Percentiles rank a stretch among this genome's conserved stretches.
phyloP scores from a whole-genome alignment of 2,329 filamentous ascomycete species.

The Trichoderma semiorbis region DNA sequence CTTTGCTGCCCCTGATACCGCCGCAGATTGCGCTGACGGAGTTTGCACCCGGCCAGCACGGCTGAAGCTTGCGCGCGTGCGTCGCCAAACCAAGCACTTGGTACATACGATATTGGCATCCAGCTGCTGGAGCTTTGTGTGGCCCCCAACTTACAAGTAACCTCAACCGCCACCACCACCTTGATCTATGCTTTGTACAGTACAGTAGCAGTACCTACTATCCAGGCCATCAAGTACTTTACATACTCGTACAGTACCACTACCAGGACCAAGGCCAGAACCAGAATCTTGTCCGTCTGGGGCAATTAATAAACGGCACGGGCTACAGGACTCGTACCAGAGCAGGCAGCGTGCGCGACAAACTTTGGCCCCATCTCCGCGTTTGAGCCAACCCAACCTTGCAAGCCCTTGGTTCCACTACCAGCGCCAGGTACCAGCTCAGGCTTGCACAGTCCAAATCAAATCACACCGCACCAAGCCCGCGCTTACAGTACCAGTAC shows the following conservation, averaged over 20 bases:
- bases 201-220: not conserved
- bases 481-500: slow-evolving; percentile 5
- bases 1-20: slow-evolving; percentile 9
- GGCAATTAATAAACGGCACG: not conserved
- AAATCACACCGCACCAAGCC: slow-evolving; percentile 12
- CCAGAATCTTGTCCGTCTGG: not conserved
- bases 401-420: slow-evolving; percentile 19
- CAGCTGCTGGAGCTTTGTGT: not conserved
- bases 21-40: slow-evolving; percentile 3
- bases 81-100: not conserved
- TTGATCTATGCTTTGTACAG: not conserved
- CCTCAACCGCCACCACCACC: not conserved
- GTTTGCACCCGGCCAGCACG: slow-evolving; percentile 4
- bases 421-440: slow-evolving; percentile 10
- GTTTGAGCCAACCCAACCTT: slow-evolving; percentile 14
- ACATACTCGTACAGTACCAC: not conserved
- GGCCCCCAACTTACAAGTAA: not conserved
- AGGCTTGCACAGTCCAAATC: slow-evolving; percentile 2
- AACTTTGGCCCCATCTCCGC: slow-evolving; percentile 21
- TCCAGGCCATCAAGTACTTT: not conserved
- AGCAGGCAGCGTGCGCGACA: slow-evolving; percentile 15
- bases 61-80: not conserved
- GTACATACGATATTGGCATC: not conserved
- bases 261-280: not conserved
- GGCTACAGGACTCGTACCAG: not conserved